Evolutionary conservation across 306 rosid species (phyloP).

Genomic region (Lotus japonicus): DNA sequence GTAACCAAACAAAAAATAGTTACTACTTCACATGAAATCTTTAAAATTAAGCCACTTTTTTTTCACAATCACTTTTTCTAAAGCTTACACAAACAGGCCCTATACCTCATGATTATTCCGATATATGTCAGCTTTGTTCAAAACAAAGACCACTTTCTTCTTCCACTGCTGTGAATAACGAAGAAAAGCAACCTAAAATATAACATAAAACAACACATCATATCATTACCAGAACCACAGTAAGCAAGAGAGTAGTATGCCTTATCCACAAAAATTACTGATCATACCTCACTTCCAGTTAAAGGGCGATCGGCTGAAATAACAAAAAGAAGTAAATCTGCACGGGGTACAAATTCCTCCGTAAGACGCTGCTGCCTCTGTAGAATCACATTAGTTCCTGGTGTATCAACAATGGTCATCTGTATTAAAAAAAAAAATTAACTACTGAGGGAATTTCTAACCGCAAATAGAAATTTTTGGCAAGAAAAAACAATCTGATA

Average conservation of each 20-base stretch:
- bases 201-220: slow-evolving; percentile 3
- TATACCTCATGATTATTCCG: slow-evolving; percentile 67
- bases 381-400: slow-evolving; percentile 98
- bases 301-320: slow-evolving; percentile 96
- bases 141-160: slow-evolving; percentile 88
- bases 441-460: slow-evolving; percentile 9
- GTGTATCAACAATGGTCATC: slow-evolving; percentile 95
- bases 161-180: slow-evolving; percentile 97
- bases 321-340: slow-evolving; percentile 92
- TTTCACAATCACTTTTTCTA: too few species aligned
- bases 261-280: slow-evolving; percentile 1
- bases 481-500: background rate
- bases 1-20: too few species aligned
- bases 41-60: too few species aligned
- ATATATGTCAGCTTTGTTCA: slow-evolving; percentile 92
- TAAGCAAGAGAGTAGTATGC: background rate
- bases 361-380: slow-evolving; percentile 96
- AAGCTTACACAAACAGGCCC: too few species aligned
- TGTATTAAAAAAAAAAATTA: slow-evolving; percentile 31
- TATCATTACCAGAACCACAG: background rate
- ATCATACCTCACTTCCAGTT: slow-evolving; percentile 91
- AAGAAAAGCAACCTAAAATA: slow-evolving; percentile 79
- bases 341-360: slow-evolving; percentile 97
- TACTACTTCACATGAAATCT: too few species aligned
- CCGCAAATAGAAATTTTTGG: background rate